Evolutionary conservation across 352 stramenopile species (phyloP), one percentile per base, ranked within the genome.

Genomic region (Globisporangium spinosum): DNA sequence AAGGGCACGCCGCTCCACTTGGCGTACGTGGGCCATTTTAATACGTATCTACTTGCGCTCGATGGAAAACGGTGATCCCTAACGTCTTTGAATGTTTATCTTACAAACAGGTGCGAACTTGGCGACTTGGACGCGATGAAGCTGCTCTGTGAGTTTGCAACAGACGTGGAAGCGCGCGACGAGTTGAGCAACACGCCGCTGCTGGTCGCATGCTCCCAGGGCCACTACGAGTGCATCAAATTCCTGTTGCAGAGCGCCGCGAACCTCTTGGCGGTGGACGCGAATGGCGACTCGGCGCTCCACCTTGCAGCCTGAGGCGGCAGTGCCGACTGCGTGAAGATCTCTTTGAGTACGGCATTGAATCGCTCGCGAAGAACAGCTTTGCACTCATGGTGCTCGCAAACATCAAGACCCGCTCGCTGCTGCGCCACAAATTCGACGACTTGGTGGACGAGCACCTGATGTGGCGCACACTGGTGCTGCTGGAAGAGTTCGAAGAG

Each of bases 201-300:
- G 5, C 74, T 92, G 1, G 73, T 83, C 35, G 82, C 83, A 8
- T 90, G 84, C 34, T 77, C 77, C 7, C 85, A 91, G 64, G 82
- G 82, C n/a, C 86, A 93, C 63, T 90, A 76, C 29, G 74, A 83
- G 2, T 92, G 81, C 51, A 79, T 76, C 34, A 83, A 85, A 62
- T 94, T 93, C 27, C 68, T 94, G 8, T 65, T 94, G 0, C 80
- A 93, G 65, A 93, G 83, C 34, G 87, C 87, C 20, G 81, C 77
- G 20, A 90, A 82, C 45, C 72, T 91, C 13, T 29, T 51, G 2
- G 72, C 70, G 10, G 66, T 72, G 43, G 91, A 92, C 32, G 57
- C 70, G 0, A 78, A 71, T 49, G 75, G 77, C 3, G 74, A 91
- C 59, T 81, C 86, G 3, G 78, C 83, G 7, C 70, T 94, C 9